Base-by-base conservation (phyloP, 805 yeast species). In the Cyberlindnera misumaiensis region DNA sequence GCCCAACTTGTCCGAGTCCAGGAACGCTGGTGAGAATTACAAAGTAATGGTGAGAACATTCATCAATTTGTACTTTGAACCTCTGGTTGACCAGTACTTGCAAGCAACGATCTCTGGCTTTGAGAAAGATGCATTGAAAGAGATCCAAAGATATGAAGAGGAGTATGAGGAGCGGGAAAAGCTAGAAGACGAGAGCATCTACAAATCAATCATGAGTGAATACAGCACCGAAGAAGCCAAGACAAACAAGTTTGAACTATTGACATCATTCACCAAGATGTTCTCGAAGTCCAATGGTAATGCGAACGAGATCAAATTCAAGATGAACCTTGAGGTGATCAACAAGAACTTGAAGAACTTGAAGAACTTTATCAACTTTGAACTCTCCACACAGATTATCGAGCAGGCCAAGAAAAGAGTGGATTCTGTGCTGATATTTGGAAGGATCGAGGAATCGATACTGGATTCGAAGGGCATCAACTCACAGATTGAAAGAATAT, bases 301-400 rank as follows among this genome's bases (percentile, higher is more conserved):
- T 28, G 52, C 51, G 11, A 64, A 68, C 39, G 57, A 59, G 44
- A 38, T 61, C 2, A 88, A 83, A 48, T 68, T 85, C 44, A 89
- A 87, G 36, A 95, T 94, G 1, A 80, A 81, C 47, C 73, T 88
- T 20, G 86, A 84, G 44, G 77, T 89, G 24, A 68, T 90, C 52
- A 77, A 78, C 20, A 80, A 76, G 28, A 85, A 85, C 46, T 71
- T 93, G 44, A 80, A 79, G 46, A 80, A 83, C 13, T 75, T 93
- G 51, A 83, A 82, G 51, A 70, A 80, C 4, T 75, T 85, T 24
- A 80, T 90, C 43, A 83, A 88, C 50, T 73, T 90, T 35, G 95
- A 89, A 53, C 65, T 90, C 34, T 82, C 90, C 1, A 73, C 85
- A 43, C 72, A 75, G 35, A 68, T 85, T 8, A 64, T 89, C 38